Evolutionary conservation across 257 asterid genomes (phyloP), one percentile per base, ranked within the genome.

Genomic region (Vinca minor): DNA sequence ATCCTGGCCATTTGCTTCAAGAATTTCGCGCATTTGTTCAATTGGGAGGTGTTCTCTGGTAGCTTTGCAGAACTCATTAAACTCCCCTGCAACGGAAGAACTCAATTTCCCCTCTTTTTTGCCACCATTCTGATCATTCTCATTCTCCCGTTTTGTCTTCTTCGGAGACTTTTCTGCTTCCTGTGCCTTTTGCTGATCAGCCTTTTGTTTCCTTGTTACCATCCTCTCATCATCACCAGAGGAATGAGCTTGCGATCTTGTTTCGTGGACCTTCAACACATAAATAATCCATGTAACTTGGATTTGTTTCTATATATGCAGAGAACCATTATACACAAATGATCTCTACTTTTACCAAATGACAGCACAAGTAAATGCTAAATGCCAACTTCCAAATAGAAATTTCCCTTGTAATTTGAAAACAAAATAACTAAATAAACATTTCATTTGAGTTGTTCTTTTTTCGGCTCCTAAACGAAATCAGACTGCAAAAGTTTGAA

Each of bases 151-250:
- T 71, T 84, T 86, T 0, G 82, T 71, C 76, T 84, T 87, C 73
- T 91, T 91, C 0, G 85, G 84, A 0, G 95, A 79, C 23, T 76
- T 84, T 45, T 61, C 82, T 0, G 64, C 59, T 31, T 78, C 84
- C 0, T 67, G 70, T 53, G 70, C 21, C 63, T 18, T 67, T 76
- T 82, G 13, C 73, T 76, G 53, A 70, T 81, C 94, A 0, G 91
- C 87, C 73, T 87, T 89, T 29, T 89, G 96, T 75, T 89, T 93
- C 82, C 94, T 81, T 20, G 95, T 89, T 5, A 65, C 64, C 74
- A 66, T 65, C 66, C 78, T 78, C 34, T 85, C 95, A 56, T 92
- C 96, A 2, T 82, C 83, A 2, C 77, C 71, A 1, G 84, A 59
- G 25, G 77, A 57, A 38, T 75, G 79, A 36, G 79, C 69, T 21